These are phyloP conservation scores for Petasospora rhodanensis DNA, from an alignment of 1,139 yeast species.

Conservation along the genomic window DNA sequence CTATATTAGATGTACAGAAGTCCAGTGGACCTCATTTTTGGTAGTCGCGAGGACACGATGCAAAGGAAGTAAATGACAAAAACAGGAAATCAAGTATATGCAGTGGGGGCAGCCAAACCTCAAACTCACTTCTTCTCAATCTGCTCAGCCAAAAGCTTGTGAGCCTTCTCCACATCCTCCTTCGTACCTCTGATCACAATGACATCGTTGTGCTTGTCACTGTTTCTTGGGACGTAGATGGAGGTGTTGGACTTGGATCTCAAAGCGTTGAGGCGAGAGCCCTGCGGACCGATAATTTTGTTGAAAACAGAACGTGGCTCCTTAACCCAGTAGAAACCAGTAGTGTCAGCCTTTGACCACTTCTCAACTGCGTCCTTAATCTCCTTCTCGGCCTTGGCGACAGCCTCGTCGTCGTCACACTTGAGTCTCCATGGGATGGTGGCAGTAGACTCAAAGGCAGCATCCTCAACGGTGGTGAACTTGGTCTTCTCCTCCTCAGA, in stretches of 20 bases:
- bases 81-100: too few species aligned
- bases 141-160: slow-evolving; percentile 26
- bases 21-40: too few species aligned
- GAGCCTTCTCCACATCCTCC: slow-evolving; percentile 39
- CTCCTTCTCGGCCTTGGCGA: slow-evolving; percentile 28
- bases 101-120: neutral
- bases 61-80: too few species aligned
- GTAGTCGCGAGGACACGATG: too few species aligned
- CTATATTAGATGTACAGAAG: too few species aligned
- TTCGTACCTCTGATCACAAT: slow-evolving; percentile 40
- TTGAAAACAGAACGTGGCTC: slow-evolving; percentile 41
- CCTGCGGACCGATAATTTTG: slow-evolving; percentile 73
- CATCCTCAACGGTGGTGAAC: slow-evolving; percentile 42
- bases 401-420: slow-evolving; percentile 33
- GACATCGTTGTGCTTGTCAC: slow-evolving; percentile 45
- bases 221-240: slow-evolving; percentile 60
- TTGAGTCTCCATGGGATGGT: slow-evolving; percentile 62
- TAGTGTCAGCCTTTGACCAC: slow-evolving; percentile 33
- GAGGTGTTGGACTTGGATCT: slow-evolving; percentile 56
- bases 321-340: slow-evolving; percentile 47
- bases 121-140: slow-evolving; percentile 15
- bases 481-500: slow-evolving; percentile 37
- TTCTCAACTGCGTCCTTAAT: slow-evolving; percentile 32
- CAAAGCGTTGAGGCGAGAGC: slow-evolving; percentile 59
- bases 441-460: slow-evolving; percentile 31